Evolutionary conservation across 2,329 filamentous ascomycete species (phyloP).

Genomic region (Colletotrichum magnum): DNA sequence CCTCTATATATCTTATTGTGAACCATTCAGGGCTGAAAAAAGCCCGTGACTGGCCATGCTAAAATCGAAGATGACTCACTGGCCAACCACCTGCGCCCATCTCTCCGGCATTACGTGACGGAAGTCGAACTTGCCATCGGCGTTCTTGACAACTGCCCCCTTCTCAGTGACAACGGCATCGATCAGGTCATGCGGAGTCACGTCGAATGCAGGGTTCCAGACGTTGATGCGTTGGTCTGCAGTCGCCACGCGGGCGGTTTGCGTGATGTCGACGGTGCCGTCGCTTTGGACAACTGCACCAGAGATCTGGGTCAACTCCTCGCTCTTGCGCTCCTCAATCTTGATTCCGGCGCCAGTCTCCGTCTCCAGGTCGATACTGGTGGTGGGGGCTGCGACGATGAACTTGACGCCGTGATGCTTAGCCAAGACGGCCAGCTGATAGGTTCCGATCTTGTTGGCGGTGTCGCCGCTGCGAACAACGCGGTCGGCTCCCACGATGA

Average conservation of each 20-base stretch:
- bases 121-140: constrained; percentile 79
- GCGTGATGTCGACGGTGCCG: constrained; percentile 73
- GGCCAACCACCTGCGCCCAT: constrained; percentile 57
- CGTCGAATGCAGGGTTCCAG: constrained; percentile 98
- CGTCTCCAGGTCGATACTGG: constrained; percentile 90
- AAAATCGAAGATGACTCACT: constrained; percentile 1
- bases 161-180: constrained; percentile 96
- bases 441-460: constrained; percentile 98
- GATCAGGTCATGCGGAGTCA: constrained; percentile 89
- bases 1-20: constrained; percentile 4
- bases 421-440: constrained; percentile 91
- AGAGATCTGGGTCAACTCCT: constrained; percentile 88
- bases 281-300: constrained; percentile 79
- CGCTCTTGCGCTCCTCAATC: constrained; percentile 87
- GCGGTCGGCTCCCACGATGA: constrained; percentile 94
- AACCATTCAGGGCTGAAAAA: neutral
- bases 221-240: constrained; percentile 84
- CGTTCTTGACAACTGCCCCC: constrained; percentile 85
- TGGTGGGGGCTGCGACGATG: constrained; percentile 93
- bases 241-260: constrained; percentile 81
- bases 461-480: constrained; percentile 98
- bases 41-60: neutral
- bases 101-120: constrained; percentile 68
- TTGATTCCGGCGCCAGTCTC: constrained; percentile 83
- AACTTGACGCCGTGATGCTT: constrained; percentile 92